Conservation (phyloP, 1,139 yeast species). For the Saccharomyces hybrid region DNA sequence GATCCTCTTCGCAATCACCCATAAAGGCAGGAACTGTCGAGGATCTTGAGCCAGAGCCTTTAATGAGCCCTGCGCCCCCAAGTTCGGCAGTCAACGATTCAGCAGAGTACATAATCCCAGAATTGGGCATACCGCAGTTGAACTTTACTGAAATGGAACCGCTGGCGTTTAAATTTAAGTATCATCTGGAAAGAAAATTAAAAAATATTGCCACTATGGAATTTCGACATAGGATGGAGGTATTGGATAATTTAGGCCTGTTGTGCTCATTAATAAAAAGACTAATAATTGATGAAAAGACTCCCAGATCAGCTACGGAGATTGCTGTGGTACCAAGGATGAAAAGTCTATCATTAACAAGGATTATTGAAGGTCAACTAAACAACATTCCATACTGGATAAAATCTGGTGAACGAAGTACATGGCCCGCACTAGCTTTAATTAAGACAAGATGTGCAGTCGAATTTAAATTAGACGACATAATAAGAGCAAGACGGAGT, state of each 20-base stretch:
- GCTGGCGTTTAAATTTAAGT: conserved; percentile 39
- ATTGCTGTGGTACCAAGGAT: conserved; percentile 88
- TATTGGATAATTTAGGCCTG: conserved; percentile 71
- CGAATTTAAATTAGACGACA: conserved; percentile 79
- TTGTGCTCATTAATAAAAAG: conserved; percentile 65
- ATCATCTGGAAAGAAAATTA: conserved; percentile 34
- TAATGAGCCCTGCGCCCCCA: background rate
- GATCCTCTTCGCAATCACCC: background rate
- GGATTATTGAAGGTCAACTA: conserved; percentile 43
- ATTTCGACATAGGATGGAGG: conserved; percentile 74
- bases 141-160: conserved; percentile 37
- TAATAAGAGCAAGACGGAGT: conserved; percentile 34
- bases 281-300: conserved; percentile 78
- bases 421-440: conserved; percentile 87
- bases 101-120: conserved; percentile 18
- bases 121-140: conserved; percentile 26
- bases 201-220: conserved; percentile 48
- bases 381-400: conserved; percentile 87
- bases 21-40: background rate
- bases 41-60: background rate
- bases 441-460: conserved; percentile 85
- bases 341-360: conserved; percentile 66
- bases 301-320: conserved; percentile 69
- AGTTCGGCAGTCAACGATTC: conserved; percentile 9
- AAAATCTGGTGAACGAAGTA: conserved; percentile 81